phyloP scores from a whole-genome alignment of 345 rosid genomes.

The Gossypium mustelinum region DNA sequence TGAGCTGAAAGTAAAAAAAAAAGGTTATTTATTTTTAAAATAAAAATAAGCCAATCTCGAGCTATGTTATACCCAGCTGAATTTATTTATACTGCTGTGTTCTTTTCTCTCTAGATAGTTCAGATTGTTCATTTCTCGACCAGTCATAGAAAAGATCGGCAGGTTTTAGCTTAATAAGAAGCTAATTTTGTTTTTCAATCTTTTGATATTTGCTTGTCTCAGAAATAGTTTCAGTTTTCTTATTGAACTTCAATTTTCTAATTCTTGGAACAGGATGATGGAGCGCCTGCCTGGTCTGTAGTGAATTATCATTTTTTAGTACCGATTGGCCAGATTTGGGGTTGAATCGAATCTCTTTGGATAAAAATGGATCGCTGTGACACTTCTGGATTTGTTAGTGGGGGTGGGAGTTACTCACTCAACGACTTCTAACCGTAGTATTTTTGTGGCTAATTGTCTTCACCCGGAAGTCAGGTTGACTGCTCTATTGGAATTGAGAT shows the following conservation, averaged over 20 bases:
- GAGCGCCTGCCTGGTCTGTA: slow-evolving; percentile 20
- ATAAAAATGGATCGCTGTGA: slow-evolving; percentile 69
- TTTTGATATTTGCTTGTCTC: neutral
- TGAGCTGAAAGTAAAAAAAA: neutral
- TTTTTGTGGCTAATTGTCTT: slow-evolving; percentile 4
- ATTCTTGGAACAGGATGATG: slow-evolving; percentile 50
- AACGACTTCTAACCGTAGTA: slow-evolving; percentile 34
- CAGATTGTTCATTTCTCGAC: neutral
- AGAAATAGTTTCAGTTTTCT: slow-evolving; percentile 1
- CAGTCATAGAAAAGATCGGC: neutral
- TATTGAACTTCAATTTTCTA: slow-evolving; percentile 1
- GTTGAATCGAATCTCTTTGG: slow-evolving; percentile 26
- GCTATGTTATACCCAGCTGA: neutral
- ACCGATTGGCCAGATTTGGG: neutral
- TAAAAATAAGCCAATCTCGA: no score
- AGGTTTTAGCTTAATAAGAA: neutral
- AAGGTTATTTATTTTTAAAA: no score
- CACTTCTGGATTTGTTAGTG: slow-evolving; percentile 97
- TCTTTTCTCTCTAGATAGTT: neutral
- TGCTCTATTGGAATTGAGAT: slow-evolving; percentile 32
- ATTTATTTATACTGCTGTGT: neutral
- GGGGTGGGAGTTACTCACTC: slow-evolving; percentile 54
- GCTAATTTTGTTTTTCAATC: neutral
- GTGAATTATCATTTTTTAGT: slow-evolving; percentile 16
- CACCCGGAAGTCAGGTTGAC: slow-evolving; percentile 61